These are phyloP conservation scores for Neurospora intermedia DNA, from an alignment of 495 filamentous ascomycete genomes.

Conservation along the genomic window DNA sequence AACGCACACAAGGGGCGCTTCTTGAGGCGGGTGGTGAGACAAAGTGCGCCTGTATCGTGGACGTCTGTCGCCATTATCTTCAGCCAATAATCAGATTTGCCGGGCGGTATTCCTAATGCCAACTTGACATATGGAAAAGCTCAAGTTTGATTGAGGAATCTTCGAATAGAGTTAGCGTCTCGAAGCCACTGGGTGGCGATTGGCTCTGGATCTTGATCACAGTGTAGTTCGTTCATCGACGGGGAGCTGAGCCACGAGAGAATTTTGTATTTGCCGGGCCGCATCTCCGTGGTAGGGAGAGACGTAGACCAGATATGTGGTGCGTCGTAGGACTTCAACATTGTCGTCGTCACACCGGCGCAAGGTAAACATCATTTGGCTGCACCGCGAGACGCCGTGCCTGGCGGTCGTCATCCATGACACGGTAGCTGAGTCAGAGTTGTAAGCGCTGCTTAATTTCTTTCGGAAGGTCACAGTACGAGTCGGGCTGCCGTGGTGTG, in stretches of 20 bases:
- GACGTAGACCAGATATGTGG: neutral
- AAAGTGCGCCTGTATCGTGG: neutral
- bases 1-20: no score
- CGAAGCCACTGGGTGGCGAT: neutral
- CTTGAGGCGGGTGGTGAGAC: neutral
- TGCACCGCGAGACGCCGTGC: neutral
- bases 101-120: no score
- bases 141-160: neutral
- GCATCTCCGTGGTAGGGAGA: neutral
- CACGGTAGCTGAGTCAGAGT: neutral
- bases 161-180: neutral
- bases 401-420: neutral
- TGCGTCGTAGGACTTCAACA: neutral
- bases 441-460: neutral
- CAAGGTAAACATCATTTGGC: neutral
- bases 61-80: neutral
- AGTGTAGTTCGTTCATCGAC: neutral
- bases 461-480: neutral
- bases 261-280: neutral
- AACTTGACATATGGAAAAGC: no score
- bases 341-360: neutral
- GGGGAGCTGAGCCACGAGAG: neutral
- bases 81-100: neutral
- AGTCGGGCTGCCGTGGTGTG: neutral
- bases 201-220: neutral